Percentiles rank a stretch among this genome's conserved stretches.
Evolutionary conservation across 2,329 filamentous ascomycete genomes (phyloP).

Genomic region (Gnomoniopsis smithogilvyi): DNA sequence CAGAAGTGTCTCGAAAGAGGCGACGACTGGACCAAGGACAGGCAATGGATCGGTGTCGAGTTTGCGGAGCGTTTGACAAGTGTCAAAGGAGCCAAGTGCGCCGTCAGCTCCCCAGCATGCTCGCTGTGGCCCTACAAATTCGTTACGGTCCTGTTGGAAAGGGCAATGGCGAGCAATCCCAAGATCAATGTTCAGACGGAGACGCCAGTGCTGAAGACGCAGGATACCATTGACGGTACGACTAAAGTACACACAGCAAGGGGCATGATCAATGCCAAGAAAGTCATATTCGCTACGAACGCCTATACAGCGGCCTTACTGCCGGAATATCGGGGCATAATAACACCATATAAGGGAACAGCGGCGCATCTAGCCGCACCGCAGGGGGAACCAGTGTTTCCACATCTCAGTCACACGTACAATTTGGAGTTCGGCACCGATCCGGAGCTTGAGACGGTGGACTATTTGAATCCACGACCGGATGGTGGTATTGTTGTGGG

Average conservation of each 20-base stretch:
- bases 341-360: constrained; percentile 13
- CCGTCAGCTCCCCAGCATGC: constrained; percentile 6
- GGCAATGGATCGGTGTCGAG: constrained; percentile 3
- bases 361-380: constrained; percentile 13
- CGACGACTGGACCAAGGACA: constrained; percentile 11
- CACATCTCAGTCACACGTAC: constrained; percentile 17
- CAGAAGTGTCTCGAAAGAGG: not conserved
- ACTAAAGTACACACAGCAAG: constrained; percentile 6
- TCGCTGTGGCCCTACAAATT: constrained; percentile 18
- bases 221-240: not conserved
- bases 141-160: constrained; percentile 12
- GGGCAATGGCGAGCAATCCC: not conserved
- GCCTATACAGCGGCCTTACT: constrained; percentile 11
- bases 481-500: constrained; percentile 18
- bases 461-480: constrained; percentile 17
- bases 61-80: constrained; percentile 13
- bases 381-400: constrained; percentile 6
- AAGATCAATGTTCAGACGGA: constrained; percentile 14
- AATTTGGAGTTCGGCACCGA: constrained; percentile 14
- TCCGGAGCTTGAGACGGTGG: constrained; percentile 3
- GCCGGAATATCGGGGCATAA: constrained; percentile 9
- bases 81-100: constrained; percentile 5
- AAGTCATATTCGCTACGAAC: constrained; percentile 14
- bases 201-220: constrained; percentile 10
- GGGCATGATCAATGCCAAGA: constrained; percentile 3